Evolutionary conservation across 2,329 filamentous ascomycete species (phyloP).

Genomic region (Cercospora zeae-maydis): DNA sequence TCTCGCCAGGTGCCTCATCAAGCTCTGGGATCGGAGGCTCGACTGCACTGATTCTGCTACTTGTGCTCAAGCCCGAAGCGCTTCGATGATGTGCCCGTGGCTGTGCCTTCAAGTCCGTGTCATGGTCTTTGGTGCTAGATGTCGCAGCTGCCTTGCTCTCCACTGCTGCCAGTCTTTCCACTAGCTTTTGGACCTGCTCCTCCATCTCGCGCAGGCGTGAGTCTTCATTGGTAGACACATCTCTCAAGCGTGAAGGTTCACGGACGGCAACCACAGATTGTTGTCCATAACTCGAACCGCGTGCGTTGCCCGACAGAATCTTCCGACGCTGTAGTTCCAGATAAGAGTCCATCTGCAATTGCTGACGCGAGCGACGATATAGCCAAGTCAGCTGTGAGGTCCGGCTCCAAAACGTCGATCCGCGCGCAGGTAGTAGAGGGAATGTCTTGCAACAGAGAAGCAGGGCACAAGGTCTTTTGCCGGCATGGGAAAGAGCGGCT

Average conservation of each 20-base stretch:
- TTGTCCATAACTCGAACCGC: constrained; percentile 3
- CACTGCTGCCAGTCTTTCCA: constrained; percentile 13
- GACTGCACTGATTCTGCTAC: constrained; percentile 8
- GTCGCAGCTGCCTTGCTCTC: constrained; percentile 7
- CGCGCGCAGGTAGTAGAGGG: neutral
- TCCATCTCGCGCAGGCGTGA: constrained; percentile 7
- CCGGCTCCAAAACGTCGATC: neutral
- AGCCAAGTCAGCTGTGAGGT: neutral
- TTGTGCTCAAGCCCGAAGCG: constrained; percentile 8
- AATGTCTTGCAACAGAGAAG: too few relatives aligned
- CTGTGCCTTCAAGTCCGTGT: neutral
- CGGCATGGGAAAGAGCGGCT: neutral
- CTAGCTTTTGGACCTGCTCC: constrained; percentile 14
- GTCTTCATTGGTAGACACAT: constrained; percentile 2
- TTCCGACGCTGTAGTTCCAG: constrained; percentile 17
- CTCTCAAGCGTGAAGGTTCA: constrained; percentile 9
- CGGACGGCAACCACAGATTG: constrained; percentile 16
- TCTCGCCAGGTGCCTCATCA: constrained; percentile 3
- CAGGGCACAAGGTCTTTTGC: too few relatives aligned
- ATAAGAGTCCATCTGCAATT: constrained; percentile 14
- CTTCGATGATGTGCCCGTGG: constrained; percentile 13
- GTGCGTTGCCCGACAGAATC: constrained; percentile 12
- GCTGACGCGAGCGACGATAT: neutral
- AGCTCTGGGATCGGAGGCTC: constrained; percentile 15
- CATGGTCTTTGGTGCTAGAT: constrained; percentile 6